Evolutionary conservation across 441 rosid genomes (phyloP).

Genomic region (Gossypium schwendimanii): DNA sequence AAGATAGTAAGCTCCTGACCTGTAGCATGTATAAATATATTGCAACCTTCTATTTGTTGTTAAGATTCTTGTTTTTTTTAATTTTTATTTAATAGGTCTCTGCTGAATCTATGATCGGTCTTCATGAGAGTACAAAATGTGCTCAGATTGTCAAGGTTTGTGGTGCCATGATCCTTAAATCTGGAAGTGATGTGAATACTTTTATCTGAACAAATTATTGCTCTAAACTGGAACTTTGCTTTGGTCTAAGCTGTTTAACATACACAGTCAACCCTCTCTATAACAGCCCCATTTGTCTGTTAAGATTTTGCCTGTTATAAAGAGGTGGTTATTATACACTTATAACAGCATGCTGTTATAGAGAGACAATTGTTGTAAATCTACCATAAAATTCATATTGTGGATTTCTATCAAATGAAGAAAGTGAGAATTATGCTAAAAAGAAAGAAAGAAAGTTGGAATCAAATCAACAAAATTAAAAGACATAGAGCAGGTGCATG

Average conservation of each 20-base stretch:
- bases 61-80: constrained; percentile 2
- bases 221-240: constrained; percentile 1
- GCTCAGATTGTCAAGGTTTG: constrained; percentile 86
- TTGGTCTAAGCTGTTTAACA: neutral
- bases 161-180: constrained; percentile 8
- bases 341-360: too few relatives aligned
- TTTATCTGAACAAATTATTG: neutral
- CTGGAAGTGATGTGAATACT: neutral
- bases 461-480: too few relatives aligned
- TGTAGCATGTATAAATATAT: neutral
- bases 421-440: too few relatives aligned
- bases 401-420: too few relatives aligned
- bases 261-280: neutral
- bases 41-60: constrained; percentile 2
- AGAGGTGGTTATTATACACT: too few relatives aligned
- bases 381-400: too few relatives aligned
- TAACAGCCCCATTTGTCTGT: too few relatives aligned
- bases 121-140: constrained; percentile 93
- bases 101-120: constrained; percentile 93
- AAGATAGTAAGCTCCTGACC: constrained; percentile 65
- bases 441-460: too few relatives aligned
- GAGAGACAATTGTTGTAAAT: too few relatives aligned
- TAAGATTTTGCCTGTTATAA: too few relatives aligned
- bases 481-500: too few relatives aligned
- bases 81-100: constrained; percentile 47